These are phyloP conservation scores for Davidsoniella virescens DNA, from an alignment of 2,329 filamentous ascomycete genomes.

Conservation along the genomic window DNA sequence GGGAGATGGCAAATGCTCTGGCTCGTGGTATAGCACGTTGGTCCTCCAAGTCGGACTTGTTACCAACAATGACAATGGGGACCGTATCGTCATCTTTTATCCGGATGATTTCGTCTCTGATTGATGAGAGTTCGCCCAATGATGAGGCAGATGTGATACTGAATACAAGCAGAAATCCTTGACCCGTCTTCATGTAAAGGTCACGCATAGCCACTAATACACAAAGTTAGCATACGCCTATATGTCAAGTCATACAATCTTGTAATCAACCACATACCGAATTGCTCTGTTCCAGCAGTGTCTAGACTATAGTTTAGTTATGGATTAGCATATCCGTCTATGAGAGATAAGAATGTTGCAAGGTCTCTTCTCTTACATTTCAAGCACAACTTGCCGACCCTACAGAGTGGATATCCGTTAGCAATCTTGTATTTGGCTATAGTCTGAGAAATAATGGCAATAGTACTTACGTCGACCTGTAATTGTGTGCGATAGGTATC, in stretches of 20 bases:
- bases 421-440: conserved; percentile 14
- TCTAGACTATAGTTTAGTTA: conserved; percentile 45
- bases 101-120: conserved; percentile 78
- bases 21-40: conserved; percentile 63
- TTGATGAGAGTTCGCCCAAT: conserved; percentile 62
- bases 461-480: conserved; percentile 61
- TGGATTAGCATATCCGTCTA: neutral
- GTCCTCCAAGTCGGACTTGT: conserved; percentile 82
- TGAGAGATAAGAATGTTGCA: neutral
- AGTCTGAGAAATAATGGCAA: neutral
- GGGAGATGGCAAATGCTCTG: conserved; percentile 69
- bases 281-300: conserved; percentile 82
- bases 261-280: conserved; percentile 44
- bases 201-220: conserved; percentile 49
- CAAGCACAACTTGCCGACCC: conserved; percentile 76
- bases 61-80: conserved; percentile 79
- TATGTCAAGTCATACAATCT: too few relatives aligned
- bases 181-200: conserved; percentile 84
- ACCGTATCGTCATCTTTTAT: conserved; percentile 80
- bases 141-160: conserved; percentile 76
- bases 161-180: conserved; percentile 83
- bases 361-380: conserved; percentile 47
- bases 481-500: conserved; percentile 62
- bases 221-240: too few relatives aligned
- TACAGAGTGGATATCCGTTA: conserved; percentile 24